A percentile compares a stretch with the other conserved stretches of the same genome.
Conservation (phyloP, 345 rosid species). For the Brassica cretica region DNA sequence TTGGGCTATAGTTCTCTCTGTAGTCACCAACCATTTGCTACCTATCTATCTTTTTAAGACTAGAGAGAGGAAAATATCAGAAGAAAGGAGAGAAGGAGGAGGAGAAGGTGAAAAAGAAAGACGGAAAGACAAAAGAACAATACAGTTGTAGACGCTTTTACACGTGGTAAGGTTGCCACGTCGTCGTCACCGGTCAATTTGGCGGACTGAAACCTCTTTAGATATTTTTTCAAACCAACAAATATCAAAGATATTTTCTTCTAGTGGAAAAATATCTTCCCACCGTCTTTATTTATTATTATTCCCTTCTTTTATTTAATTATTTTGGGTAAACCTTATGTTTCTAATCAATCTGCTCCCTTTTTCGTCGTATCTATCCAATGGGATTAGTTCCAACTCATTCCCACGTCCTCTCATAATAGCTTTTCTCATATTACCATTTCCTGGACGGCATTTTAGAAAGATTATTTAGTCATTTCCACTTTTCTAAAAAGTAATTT, state of each 20-base stretch:
- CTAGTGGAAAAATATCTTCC: slow-evolving; percentile 26
- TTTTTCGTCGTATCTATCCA: background rate
- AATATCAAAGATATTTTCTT: slow-evolving; percentile 36
- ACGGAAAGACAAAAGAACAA: slow-evolving; percentile 32
- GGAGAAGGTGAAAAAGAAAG: background rate
- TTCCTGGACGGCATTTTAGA: background rate
- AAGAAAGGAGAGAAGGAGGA: background rate
- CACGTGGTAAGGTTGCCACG: slow-evolving; percentile 70
- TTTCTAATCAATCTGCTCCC: background rate
- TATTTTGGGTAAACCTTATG: background rate
- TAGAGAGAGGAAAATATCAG: slow-evolving; percentile 19
- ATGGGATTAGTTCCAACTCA: background rate
- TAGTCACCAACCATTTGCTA: slow-evolving; percentile 36
- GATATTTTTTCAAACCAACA: slow-evolving; percentile 21
- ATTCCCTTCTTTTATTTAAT: background rate
- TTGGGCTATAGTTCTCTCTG: slow-evolving; percentile 36
- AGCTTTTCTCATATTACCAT: background rate
- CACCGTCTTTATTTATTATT: slow-evolving; percentile 19
- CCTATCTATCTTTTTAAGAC: background rate
- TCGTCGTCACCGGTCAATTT: slow-evolving; percentile 34
- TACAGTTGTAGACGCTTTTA: slow-evolving; percentile 66
- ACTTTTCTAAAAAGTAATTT: too few species aligned
- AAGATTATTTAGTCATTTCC: too few species aligned
- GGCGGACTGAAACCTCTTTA: slow-evolving; percentile 10
- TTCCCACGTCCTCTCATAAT: background rate